Base-by-base conservation (phyloP, 139 green algal species). In the Gonium pectorale region DNA sequence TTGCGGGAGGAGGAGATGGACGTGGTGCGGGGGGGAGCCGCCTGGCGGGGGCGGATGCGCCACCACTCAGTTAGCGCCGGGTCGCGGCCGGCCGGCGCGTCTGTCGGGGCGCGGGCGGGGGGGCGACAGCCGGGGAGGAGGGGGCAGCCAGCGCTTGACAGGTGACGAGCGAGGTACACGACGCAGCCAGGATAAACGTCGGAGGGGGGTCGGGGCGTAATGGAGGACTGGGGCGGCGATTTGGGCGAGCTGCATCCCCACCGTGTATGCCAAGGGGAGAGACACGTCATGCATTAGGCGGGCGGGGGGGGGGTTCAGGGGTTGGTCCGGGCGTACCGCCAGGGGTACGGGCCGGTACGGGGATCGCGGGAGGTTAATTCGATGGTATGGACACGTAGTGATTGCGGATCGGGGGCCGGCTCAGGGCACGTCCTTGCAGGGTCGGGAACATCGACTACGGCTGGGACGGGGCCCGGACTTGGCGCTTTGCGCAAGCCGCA, bases 21-120 rank as follows among this genome's bases (percentile, higher is more conserved):
- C 37, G 67, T 78, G 22, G 69, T 75, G 29, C 80, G 80, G 6
- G 80, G 80, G 0, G 80, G 67, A 35, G 80, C 67, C 0, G 41
- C 40, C 68, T 86, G 80, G n/a, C 54, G 54, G 40, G 80, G 80
- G 41, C 56, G 54, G n/a, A 80, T 24, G 22, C 64, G 46, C 80
- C 79, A 79, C 66, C 79, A 86, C 64, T 73, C 78, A 0, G 75
- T 26, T 24, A 46, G 2, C 41, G 17, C n/a, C 8, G 59, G 41
- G 21, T 83, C 75, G 26, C 40, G 24, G 3, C 1, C 40, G 5
- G 40, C 40, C 67, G 35, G 26, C 9, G 40, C 21, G 13, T 70
- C 8, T 56, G 49, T 56, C 13, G 49, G 13, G 17, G 49, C 13
- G 13, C 13, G 49, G 13, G 17, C 49, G 49, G 49, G 17, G 17